A percentile compares a stretch with the other conserved stretches of the same genome.
Evolutionary conservation across 768 basidiomycete genomes (phyloP).

Genomic region (Xanthoconium purpureum): DNA sequence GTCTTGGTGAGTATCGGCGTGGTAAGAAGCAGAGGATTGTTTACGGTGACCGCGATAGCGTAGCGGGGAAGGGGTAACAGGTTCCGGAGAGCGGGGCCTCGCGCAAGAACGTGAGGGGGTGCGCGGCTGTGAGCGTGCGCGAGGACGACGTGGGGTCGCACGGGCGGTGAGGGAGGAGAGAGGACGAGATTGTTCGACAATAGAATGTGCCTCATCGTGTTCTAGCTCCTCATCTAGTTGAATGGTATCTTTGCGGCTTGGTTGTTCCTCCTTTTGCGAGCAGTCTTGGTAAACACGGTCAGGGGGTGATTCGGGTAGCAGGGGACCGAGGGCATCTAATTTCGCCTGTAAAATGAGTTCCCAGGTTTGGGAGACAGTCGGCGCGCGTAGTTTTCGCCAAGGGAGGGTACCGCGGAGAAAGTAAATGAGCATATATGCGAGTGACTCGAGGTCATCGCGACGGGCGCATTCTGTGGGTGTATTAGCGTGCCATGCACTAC

Average conservation of each 20-base stretch:
- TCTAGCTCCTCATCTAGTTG: slow-evolving; percentile 9
- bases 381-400: slow-evolving; percentile 71
- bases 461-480: slow-evolving; percentile 58
- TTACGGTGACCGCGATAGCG: slow-evolving; percentile 16
- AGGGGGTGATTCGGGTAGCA: slow-evolving; percentile 16
- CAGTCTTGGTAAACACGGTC: slow-evolving; percentile 11
- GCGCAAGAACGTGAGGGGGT: slow-evolving; percentile 14
- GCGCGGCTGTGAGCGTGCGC: slow-evolving; percentile 19
- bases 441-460: slow-evolving; percentile 74
- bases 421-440: slow-evolving; percentile 82
- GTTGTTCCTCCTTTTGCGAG: slow-evolving; percentile 2
- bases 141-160: slow-evolving; percentile 11
- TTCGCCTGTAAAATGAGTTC: slow-evolving; percentile 75
- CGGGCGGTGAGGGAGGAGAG: slow-evolving; percentile 3
- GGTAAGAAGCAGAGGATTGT: slow-evolving; percentile 18
- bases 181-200: slow-evolving; percentile 16
- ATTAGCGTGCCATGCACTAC: not conserved
- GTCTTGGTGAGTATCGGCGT: slow-evolving; percentile 14
- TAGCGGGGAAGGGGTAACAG: slow-evolving; percentile 19
- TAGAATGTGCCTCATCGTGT: slow-evolving; percentile 8
- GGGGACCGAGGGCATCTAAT: slow-evolving; percentile 47
- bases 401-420: slow-evolving; percentile 76
- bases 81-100: slow-evolving; percentile 9
- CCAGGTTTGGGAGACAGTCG: slow-evolving; percentile 69
- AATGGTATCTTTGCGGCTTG: not conserved